Conservation (phyloP, 139 green algal species). For the Spirogloea muscicola region DNA sequence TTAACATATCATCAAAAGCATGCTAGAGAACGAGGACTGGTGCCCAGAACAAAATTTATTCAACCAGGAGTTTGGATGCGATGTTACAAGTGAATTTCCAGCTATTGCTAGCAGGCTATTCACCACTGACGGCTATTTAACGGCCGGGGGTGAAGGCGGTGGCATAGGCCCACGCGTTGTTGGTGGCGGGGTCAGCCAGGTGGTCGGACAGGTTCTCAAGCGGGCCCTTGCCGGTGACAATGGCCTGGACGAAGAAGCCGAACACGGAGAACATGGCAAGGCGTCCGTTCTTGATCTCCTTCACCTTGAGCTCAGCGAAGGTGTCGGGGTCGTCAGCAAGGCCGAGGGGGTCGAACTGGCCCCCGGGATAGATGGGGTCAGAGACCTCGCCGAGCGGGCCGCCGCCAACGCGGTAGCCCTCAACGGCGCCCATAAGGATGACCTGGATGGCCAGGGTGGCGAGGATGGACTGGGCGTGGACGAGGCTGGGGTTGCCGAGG, state of each 20-base stretch:
- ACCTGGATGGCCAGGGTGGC: constrained; percentile 82
- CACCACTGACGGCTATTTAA: no score
- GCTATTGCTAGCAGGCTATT: no score
- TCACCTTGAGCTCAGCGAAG: constrained; percentile 61
- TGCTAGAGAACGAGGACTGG: no score
- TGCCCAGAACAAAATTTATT: no score
- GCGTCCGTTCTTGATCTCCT: constrained; percentile 95
- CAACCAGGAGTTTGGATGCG: no score
- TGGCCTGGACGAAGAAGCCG: constrained; percentile 65
- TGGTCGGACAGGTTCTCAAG: constrained; percentile 84
- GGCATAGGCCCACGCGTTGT: constrained; percentile 67
- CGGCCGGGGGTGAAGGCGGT: constrained; percentile 18
- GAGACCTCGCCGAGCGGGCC: constrained; percentile 56
- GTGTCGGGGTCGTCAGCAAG: constrained; percentile 76
- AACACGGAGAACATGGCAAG: constrained; percentile 52
- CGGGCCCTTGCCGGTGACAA: constrained; percentile 80
- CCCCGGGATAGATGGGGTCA: constrained; percentile 29
- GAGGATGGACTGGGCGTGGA: constrained; percentile 78
- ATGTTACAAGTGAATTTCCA: no score
- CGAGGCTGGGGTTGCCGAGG: constrained; percentile 66
- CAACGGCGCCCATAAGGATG: constrained; percentile 59
- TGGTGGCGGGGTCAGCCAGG: constrained; percentile 71
- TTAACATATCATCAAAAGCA: no score
- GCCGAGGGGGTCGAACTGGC: constrained; percentile 21
- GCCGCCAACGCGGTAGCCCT: constrained; percentile 52